These are phyloP conservation scores for Candida albicans DNA, from an alignment of 1,139 yeast species.

Conservation along the genomic window DNA sequence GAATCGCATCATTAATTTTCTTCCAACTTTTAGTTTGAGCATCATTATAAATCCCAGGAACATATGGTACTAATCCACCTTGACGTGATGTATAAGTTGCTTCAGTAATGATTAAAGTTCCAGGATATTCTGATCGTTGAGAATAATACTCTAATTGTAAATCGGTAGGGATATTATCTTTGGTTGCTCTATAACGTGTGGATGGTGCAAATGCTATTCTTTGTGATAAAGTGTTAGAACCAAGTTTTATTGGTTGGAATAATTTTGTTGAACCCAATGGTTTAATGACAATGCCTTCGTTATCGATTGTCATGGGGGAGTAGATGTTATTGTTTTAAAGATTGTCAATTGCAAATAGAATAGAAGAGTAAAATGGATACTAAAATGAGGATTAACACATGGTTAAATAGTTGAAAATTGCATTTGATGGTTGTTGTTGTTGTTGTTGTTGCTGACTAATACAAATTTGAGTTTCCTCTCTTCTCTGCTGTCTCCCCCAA, in stretches of 20 bases:
- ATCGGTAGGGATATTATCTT: conserved; percentile 47
- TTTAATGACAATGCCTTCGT: conserved; percentile 9
- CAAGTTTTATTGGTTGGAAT: conserved; percentile 52
- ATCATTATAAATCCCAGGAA: conserved; percentile 56
- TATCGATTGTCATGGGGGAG: conserved; percentile 11
- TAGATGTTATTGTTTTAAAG: neutral
- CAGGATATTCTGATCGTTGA: conserved; percentile 53
- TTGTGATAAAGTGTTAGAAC: conserved; percentile 34
- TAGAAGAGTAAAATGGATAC: too few species aligned
- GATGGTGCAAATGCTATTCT: conserved; percentile 56
- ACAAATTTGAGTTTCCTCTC: too few species aligned
- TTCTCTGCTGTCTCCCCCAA: too few species aligned
- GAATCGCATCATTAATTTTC: conserved; percentile 49
- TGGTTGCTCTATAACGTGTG: conserved; percentile 50
- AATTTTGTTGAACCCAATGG: conserved; percentile 29
- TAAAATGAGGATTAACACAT: too few species aligned
- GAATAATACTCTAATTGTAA: conserved; percentile 50
- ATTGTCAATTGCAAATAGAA: too few species aligned
- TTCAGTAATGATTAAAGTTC: conserved; percentile 51
- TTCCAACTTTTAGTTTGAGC: conserved; percentile 52
- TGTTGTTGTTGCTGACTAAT: too few species aligned
- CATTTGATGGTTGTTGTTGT: too few species aligned
- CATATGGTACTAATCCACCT: conserved; percentile 38
- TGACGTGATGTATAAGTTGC: conserved; percentile 32
- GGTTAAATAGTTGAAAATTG: too few species aligned